Evolutionary conservation across 257 asterid genomes (phyloP).

Genomic region (Rauvolfia tetraphylla): DNA sequence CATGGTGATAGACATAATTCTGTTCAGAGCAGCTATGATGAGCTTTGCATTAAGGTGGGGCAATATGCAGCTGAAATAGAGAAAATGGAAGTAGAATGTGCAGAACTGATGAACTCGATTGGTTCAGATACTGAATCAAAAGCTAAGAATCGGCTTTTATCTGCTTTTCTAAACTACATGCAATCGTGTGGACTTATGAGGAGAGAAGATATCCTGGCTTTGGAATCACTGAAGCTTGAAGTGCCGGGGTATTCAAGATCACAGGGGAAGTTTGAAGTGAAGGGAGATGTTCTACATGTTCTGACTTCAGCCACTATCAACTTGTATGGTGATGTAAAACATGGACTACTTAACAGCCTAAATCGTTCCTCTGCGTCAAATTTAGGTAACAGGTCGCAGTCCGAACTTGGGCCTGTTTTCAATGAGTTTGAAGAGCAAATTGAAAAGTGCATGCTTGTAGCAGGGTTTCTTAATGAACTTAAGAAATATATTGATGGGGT

Average conservation of each 20-base stretch:
- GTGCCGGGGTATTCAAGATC: constrained; percentile 32
- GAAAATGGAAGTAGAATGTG: constrained; percentile 71
- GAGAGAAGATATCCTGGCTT: constrained; percentile 36
- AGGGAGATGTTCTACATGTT: constrained; percentile 40
- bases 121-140: constrained; percentile 70
- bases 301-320: constrained; percentile 53
- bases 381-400: constrained; percentile 31
- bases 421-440: constrained; percentile 72
- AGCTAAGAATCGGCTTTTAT: constrained; percentile 67
- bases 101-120: constrained; percentile 60
- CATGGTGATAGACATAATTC: constrained; percentile 44
- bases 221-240: constrained; percentile 39
- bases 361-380: constrained; percentile 40
- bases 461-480: constrained; percentile 62
- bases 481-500: constrained; percentile 45
- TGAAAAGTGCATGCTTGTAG: constrained; percentile 73
- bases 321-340: constrained; percentile 60
- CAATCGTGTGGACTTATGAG: constrained; percentile 46
- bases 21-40: constrained; percentile 63
- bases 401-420: constrained; percentile 56
- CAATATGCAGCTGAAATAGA: constrained; percentile 73
- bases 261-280: constrained; percentile 42
- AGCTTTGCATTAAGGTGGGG: constrained; percentile 64
- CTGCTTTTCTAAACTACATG: constrained; percentile 61
- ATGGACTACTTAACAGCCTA: constrained; percentile 41